Evolutionary conservation across 768 basidiomycete species (phyloP).

Genomic region (Psilocybe cyanescens): DNA sequence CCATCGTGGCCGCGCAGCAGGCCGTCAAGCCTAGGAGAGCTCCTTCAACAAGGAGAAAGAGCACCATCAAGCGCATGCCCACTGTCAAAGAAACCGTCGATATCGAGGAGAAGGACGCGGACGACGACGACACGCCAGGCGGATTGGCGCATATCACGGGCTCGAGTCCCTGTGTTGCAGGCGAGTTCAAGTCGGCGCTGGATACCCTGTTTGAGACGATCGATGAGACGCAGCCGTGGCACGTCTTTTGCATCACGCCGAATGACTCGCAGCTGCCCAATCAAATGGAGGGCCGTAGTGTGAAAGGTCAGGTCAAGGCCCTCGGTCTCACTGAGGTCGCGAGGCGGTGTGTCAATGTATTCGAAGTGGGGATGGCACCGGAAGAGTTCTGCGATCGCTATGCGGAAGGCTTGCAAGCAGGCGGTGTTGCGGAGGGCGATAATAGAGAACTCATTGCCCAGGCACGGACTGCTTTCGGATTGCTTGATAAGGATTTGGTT

Average conservation of each 20-base stretch:
- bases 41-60: constrained; percentile 86
- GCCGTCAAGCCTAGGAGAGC: constrained; percentile 93
- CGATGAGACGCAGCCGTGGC: constrained; percentile 90
- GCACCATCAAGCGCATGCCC: constrained; percentile 65
- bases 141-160: constrained; percentile 28
- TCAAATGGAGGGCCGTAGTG: constrained; percentile 89
- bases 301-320: constrained; percentile 90
- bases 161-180: constrained; percentile 73
- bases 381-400: constrained; percentile 90
- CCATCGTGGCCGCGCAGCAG: constrained; percentile 94
- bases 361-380: constrained; percentile 85
- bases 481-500: constrained; percentile 75
- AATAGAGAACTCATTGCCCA: constrained; percentile 65
- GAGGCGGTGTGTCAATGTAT: constrained; percentile 64
- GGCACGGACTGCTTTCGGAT: constrained; percentile 54
- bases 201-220: constrained; percentile 88
- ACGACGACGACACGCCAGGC: constrained; percentile 54
- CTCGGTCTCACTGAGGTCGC: constrained; percentile 81
- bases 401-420: constrained; percentile 58
- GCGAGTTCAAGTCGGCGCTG: constrained; percentile 85
- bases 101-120: constrained; percentile 55
- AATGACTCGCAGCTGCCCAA: constrained; percentile 96
- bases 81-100: constrained; percentile 48
- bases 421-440: constrained; percentile 63
- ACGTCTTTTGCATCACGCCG: constrained; percentile 90